Percentiles rank a stretch among this genome's conserved stretches.
Evolutionary conservation across 2,329 filamentous ascomycete genomes (phyloP).

Genomic region (Fusarium xylarioides): DNA sequence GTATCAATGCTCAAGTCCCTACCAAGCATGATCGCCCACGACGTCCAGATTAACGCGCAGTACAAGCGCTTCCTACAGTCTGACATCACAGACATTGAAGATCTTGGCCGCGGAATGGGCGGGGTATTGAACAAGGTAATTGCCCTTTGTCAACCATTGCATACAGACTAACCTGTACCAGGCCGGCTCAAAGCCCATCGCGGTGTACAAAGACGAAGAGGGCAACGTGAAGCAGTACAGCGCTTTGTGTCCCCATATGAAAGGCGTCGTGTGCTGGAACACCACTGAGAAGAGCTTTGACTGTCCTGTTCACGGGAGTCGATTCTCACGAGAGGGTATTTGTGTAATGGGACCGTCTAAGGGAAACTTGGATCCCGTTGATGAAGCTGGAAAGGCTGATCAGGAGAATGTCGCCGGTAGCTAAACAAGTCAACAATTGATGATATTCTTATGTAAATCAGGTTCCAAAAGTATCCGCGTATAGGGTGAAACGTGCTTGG

Average conservation of each 20-base stretch:
- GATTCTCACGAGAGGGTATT: constrained; percentile 42
- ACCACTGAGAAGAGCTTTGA: constrained; percentile 62
- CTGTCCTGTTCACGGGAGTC: constrained; percentile 59
- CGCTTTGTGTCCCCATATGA: constrained; percentile 65
- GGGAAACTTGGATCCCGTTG: constrained; percentile 3
- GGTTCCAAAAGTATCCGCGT: accelerated
- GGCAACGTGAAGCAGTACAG: constrained; percentile 61
- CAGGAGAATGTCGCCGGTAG: constrained; percentile 10
- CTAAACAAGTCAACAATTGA: background rate
- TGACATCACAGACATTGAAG: constrained; percentile 66
- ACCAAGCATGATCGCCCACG: constrained; percentile 58
- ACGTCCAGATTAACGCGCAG: constrained; percentile 63
- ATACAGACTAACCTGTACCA: background rate
- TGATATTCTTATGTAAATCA: background rate
- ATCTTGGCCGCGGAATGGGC: constrained; percentile 58
- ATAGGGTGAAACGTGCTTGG: background rate
- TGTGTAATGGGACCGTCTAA: constrained; percentile 30
- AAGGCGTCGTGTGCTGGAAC: constrained; percentile 67
- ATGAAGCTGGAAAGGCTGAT: constrained; percentile 2
- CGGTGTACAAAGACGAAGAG: constrained; percentile 65
- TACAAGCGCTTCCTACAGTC: constrained; percentile 64
- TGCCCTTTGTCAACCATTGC: too few relatives aligned
- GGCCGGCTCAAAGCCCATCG: constrained; percentile 54
- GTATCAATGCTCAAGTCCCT: constrained; percentile 55
- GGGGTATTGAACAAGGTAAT: constrained; percentile 60